Evolutionary conservation across 163 green algal genomes (phyloP), one percentile per base, ranked within the genome.

Genomic region (Coccomyxa subellipsoidea): DNA sequence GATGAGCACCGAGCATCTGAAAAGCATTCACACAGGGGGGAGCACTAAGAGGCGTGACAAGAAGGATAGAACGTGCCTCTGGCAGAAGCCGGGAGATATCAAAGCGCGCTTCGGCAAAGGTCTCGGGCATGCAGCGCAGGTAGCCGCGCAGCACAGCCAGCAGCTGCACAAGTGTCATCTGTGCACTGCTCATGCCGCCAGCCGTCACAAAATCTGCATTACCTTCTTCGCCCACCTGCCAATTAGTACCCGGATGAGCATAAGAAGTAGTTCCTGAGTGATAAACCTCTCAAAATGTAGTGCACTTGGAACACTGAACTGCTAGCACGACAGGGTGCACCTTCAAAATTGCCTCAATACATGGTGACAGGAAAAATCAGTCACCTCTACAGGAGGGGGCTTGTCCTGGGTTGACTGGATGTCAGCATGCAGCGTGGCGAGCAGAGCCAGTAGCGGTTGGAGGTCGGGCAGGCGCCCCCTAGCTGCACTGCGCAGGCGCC

Each of bases 391-490:
- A 59, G 47, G 47, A 59, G 2, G 47, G 1, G 5, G 5, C 15
- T 6, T 59, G 47, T 59, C 47, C 47, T 59, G 47, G 15, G 23
- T 59, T n/a, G n/a, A n/a, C 5, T 59, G 47, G 15, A 8, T 59
- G 15, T 59, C 15, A 23, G 66, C 21, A 18, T 73, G 66, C 29
- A 73, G n/a, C 10, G 66, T 23, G 2, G 66, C 66, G 27, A 73
- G 66, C 70, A 86, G 77, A 29, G 83, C 80, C 77, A 90, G 70
- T 47, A 90, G 38, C 31, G 84, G 34, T 9, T 87, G 85, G 12
- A 78, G 78, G 80, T 89, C 84, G 6, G 86, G 86, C 36, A 90
- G 85, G 37, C 53, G 71, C 37, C 75, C 69, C 38, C 77, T 70
- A n/a, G 75, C 81, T 27, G 82, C 83, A 8, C 54, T 38, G 54